A percentile compares a stretch with the other conserved stretches of the same genome.
phyloP scores from a whole-genome alignment of 1,284 basidiomycete genomes.

The Hemileia vastatrix region DNA sequence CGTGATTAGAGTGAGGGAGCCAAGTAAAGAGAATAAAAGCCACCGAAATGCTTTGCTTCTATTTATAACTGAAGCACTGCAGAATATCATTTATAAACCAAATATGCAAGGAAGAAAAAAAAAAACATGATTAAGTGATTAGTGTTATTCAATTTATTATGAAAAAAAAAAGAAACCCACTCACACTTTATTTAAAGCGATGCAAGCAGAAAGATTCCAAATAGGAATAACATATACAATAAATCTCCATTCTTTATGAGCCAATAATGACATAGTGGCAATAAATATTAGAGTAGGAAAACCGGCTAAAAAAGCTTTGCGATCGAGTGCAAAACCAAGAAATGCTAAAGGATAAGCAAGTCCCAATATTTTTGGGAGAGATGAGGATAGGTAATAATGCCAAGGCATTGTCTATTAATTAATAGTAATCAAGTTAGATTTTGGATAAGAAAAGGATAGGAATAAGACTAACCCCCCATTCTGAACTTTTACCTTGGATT shows the following conservation, averaged over 20 bases:
- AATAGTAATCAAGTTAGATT: background rate
- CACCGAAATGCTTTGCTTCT: too few relatives aligned
- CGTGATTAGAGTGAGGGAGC: slow-evolving; percentile 48
- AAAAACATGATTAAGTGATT: background rate
- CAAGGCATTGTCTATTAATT: slow-evolving; percentile 57
- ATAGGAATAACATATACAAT: slow-evolving; percentile 74
- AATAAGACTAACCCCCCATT: slow-evolving; percentile 71
- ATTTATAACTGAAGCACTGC: too few relatives aligned
- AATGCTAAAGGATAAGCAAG: slow-evolving; percentile 56
- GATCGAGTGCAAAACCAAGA: slow-evolving; percentile 51
- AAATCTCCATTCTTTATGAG: slow-evolving; percentile 80
- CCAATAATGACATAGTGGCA: slow-evolving; percentile 60
- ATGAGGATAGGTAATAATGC: slow-evolving; percentile 59
- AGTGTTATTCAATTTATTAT: background rate
- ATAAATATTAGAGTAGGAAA: slow-evolving; percentile 55
- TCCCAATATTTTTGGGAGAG: slow-evolving; percentile 70
- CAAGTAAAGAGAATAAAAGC: slow-evolving; percentile 31
- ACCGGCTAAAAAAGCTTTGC: slow-evolving; percentile 48
- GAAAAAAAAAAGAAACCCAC: slow-evolving; percentile 36
- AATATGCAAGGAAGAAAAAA: background rate
- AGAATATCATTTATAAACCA: too few relatives aligned
- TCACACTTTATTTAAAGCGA: slow-evolving; percentile 56
- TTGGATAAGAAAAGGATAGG: background rate
- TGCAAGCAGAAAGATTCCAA: slow-evolving; percentile 68
- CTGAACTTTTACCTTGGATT: slow-evolving; percentile 67